A percentile compares a stretch with the other conserved stretches of the same genome.
Evolutionary conservation across 2,329 filamentous ascomycete genomes (phyloP).

Genomic region (Fusarium dlaminii): DNA sequence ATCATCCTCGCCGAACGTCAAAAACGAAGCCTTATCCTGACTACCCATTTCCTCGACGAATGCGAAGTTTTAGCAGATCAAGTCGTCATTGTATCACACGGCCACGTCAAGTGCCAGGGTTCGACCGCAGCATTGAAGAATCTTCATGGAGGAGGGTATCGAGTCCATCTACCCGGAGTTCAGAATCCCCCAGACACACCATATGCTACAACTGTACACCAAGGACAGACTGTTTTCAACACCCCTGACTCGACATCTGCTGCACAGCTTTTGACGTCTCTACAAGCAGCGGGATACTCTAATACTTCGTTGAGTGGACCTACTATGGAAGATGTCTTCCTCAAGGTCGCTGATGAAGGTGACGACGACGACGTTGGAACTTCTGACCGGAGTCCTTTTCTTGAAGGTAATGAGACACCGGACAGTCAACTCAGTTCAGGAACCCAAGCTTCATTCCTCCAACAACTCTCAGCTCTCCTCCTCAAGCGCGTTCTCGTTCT

Average conservation of each 20-base stretch:
- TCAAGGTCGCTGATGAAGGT: conserved; percentile 6
- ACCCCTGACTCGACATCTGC: conserved; percentile 6
- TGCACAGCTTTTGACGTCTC: background rate
- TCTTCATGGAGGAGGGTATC: background rate
- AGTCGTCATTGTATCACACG: conserved; percentile 6
- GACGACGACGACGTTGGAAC: background rate
- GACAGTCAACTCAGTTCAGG: background rate
- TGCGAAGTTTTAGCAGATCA: conserved; percentile 84
- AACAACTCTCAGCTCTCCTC: background rate
- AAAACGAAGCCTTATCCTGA: conserved; percentile 79
- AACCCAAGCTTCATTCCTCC: background rate
- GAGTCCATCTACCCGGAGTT: background rate
- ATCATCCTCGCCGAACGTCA: conserved; percentile 83
- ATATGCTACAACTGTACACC: background rate
- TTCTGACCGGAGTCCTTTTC: background rate
- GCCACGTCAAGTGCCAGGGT: conserved; percentile 2
- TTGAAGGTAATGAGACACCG: background rate
- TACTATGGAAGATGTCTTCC: conserved; percentile 18
- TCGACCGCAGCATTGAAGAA: conserved; percentile 13
- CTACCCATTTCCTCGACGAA: conserved; percentile 88
- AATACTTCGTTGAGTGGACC: conserved; percentile 10
- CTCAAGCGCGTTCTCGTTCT: background rate
- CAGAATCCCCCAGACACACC: background rate
- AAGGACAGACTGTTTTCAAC: background rate
- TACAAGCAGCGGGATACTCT: background rate